These are phyloP conservation scores for Xylariaceae sp. DNA, from an alignment of 2,329 filamentous ascomycete species.

Conservation along the genomic window DNA sequence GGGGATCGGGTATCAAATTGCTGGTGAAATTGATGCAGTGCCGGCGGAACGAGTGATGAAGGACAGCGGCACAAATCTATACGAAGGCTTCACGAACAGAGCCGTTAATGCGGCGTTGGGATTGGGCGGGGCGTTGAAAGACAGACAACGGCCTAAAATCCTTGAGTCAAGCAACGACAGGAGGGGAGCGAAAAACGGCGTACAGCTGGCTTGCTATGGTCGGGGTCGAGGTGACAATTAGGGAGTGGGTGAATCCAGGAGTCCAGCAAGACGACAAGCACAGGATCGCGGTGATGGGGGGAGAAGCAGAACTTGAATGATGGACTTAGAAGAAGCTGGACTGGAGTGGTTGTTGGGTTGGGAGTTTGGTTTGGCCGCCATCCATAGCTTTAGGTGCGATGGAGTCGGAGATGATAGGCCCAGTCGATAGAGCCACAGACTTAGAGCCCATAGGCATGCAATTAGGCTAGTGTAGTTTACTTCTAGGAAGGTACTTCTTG, in stretches of 20 bases:
- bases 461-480: not conserved
- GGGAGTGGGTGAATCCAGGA: not conserved
- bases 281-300: conserved; percentile 3
- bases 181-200: conserved; percentile 13
- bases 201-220: not conserved
- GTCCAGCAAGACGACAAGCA: too few relatives aligned
- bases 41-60: conserved; percentile 6
- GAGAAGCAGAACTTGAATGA: conserved; percentile 7
- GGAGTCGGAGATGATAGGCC: not conserved
- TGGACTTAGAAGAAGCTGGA: not conserved
- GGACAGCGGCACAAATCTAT: not conserved
- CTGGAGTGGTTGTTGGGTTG: conserved; percentile 4
- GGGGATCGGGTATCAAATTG: conserved; percentile 12
- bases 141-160: conserved; percentile 2
- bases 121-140: not conserved
- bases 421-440: too few relatives aligned
- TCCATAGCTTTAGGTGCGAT: not conserved
- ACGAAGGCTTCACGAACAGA: not conserved
- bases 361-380: not conserved
- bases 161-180: conserved; percentile 7
- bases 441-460: not conserved
- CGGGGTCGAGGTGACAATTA: not conserved
- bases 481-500: too few relatives aligned
- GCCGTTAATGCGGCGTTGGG: not conserved
- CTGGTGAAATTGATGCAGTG: not conserved